phyloP scores from a whole-genome alignment of 441 rosid genomes.

The Euphorbia schlechtendalii region DNA sequence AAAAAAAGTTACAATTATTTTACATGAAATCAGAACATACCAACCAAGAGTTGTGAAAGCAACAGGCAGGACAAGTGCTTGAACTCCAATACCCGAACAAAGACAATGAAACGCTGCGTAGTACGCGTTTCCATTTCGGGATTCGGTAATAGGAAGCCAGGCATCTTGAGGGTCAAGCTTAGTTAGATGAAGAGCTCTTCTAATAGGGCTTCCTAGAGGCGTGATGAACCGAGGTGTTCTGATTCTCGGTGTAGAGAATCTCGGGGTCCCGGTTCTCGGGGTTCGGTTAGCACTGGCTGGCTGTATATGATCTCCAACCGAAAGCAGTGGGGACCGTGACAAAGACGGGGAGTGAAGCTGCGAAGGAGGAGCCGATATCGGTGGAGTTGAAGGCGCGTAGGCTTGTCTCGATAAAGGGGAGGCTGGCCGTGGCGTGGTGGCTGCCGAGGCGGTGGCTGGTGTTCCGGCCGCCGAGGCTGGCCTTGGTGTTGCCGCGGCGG shows the following conservation, averaged over 20 bases:
- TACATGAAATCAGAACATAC: conserved; percentile 21
- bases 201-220: conserved; percentile 51
- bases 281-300: conserved; percentile 31
- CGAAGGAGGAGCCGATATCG: conserved; percentile 60
- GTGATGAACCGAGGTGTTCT: conserved; percentile 44
- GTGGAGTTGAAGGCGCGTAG: conserved; percentile 29
- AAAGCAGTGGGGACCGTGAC: conserved; percentile 50
- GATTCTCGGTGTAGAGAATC: conserved; percentile 27
- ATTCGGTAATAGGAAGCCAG: conserved; percentile 72
- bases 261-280: conserved; percentile 30
- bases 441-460: conserved; percentile 26
- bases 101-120: conserved; percentile 67
- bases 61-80: conserved; percentile 63
- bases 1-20: too few relatives aligned
- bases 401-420: conserved; percentile 29
- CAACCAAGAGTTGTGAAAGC: conserved; percentile 64
- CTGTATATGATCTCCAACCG: conserved; percentile 29
- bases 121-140: conserved; percentile 53
- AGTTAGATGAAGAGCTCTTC: conserved; percentile 45
- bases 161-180: conserved; percentile 63
- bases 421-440: conserved; percentile 7
- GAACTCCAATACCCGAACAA: conserved; percentile 62
- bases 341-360: conserved; percentile 63
- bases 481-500: background rate
- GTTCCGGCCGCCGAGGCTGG: conserved; percentile 8